Evolutionary conservation across 495 filamentous ascomycete species (phyloP).

Genomic region (Xylaria venustula): DNA sequence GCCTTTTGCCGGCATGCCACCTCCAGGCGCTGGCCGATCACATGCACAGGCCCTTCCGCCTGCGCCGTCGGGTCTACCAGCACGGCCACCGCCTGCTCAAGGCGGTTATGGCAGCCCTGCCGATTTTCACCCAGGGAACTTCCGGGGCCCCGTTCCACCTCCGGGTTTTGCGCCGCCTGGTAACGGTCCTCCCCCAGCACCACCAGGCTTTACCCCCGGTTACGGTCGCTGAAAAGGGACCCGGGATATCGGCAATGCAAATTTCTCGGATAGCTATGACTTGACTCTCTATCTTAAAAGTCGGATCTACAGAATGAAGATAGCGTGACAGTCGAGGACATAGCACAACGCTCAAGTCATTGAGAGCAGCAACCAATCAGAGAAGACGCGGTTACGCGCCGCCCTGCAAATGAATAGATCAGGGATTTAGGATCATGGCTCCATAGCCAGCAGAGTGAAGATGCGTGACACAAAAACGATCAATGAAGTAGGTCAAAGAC

Average conservation of each 20-base stretch:
- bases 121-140: slow-evolving; percentile 52
- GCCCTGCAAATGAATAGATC: not conserved
- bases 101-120: slow-evolving; percentile 75
- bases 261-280: not conserved
- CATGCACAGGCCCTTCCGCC: slow-evolving; percentile 51
- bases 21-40: slow-evolving; percentile 27
- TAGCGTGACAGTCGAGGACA: not conserved
- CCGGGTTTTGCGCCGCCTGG: slow-evolving; percentile 56
- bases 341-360: not conserved
- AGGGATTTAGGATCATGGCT: not conserved
- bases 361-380: not conserved
- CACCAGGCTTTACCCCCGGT: slow-evolving; percentile 51
- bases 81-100: slow-evolving; percentile 75
- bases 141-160: slow-evolving; percentile 48
- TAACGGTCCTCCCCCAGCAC: slow-evolving; percentile 34
- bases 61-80: slow-evolving; percentile 74
- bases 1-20: slow-evolving; percentile 24
- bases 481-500: slow-evolving; percentile 8
- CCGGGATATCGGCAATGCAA: not conserved
- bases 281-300: not conserved
- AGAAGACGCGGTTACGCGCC: not conserved
- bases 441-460: not conserved
- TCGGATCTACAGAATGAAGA: not conserved
- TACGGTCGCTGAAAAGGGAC: slow-evolving; percentile 24
- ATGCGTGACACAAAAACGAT: not conserved